Conservation (phyloP, 2,329 filamentous ascomycete species). For the Botryotinia globosa region DNA sequence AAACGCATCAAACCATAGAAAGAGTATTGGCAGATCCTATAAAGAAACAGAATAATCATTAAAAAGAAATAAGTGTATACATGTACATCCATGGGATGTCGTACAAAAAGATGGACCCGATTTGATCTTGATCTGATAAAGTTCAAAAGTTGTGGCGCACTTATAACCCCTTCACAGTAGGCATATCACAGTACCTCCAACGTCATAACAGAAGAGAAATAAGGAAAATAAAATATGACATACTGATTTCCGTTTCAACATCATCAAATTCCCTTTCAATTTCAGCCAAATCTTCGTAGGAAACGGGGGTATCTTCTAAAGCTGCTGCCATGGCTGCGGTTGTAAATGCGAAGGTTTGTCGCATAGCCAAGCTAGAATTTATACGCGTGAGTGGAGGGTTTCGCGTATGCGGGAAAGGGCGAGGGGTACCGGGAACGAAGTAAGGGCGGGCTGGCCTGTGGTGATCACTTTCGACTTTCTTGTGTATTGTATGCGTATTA, state of each 20-base stretch:
- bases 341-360: slow-evolving; percentile 34
- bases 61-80: background rate
- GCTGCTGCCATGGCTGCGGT: slow-evolving; percentile 38
- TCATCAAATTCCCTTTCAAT: slow-evolving; percentile 84
- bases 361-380: slow-evolving; percentile 25
- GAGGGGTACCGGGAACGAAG: background rate
- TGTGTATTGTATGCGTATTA: background rate
- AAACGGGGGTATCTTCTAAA: slow-evolving; percentile 47
- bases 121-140: slow-evolving; percentile 16
- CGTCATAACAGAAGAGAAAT: background rate
- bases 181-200: background rate
- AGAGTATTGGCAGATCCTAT: background rate
- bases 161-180: background rate
- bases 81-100: background rate
- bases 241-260: slow-evolving; percentile 78
- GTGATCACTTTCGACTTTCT: background rate
- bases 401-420: background rate
- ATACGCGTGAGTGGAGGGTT: background rate
- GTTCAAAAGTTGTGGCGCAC: slow-evolving; percentile 14
- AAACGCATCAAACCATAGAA: background rate
- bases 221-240: slow-evolving; percentile 39
- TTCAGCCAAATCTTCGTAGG: slow-evolving; percentile 73
- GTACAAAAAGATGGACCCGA: background rate
- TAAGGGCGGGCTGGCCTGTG: background rate
- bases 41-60: background rate